Evolutionary conservation across 768 basidiomycete genomes (phyloP), one percentile per base, ranked within the genome.

Genomic region (Omphalotus guepiniiformis): DNA sequence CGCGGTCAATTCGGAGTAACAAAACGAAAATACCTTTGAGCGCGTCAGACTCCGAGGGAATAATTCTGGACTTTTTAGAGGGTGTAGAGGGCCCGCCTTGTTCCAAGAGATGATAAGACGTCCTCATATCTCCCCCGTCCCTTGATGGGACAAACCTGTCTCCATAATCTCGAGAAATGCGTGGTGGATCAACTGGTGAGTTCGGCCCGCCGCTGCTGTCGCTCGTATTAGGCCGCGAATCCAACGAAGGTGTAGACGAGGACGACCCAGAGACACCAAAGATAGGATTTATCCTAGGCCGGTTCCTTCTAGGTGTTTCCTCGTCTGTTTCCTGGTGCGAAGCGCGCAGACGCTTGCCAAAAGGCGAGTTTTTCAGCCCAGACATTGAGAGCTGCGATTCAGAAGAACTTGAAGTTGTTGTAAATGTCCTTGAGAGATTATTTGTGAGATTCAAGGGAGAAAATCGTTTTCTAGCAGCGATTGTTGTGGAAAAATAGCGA

Each of bases 341-440:
- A 12, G 83, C 83, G 35, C 87, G 80, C n/a, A 90, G 73, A 11
- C 88, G 80, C 60, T 89, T 90, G 35, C 85, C 87, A 66, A 88
- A 90, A 1, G 84, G 85, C 58, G 88, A 88, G 66, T 89, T 88
- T 72, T 85, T 87, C 67, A 89, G 76, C 47, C 79, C 79, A 49
- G 85, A 82, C 85, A 88, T 88, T 50, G 49, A 28, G 26, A 39
- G 29, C 19, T 9, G 32, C 13, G 34, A 36, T n/a, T 25, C 15
- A 12, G 30, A n/a, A 26, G n/a, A 8, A 12, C 16, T 21, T 27
- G 35, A 5, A 37, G 35, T 37, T 37, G n/a, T n/a, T n/a, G n/a
- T 37, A 15, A 37, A 21, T 25, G 34, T 37, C n/a, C 3, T 15
- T 32, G 4, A 25, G 22, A 6, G 27, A 21, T 46, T 18, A 27